Conservation (phyloP, 1,284 basidiomycete genomes). For the Wallemia mellicola region DNA sequence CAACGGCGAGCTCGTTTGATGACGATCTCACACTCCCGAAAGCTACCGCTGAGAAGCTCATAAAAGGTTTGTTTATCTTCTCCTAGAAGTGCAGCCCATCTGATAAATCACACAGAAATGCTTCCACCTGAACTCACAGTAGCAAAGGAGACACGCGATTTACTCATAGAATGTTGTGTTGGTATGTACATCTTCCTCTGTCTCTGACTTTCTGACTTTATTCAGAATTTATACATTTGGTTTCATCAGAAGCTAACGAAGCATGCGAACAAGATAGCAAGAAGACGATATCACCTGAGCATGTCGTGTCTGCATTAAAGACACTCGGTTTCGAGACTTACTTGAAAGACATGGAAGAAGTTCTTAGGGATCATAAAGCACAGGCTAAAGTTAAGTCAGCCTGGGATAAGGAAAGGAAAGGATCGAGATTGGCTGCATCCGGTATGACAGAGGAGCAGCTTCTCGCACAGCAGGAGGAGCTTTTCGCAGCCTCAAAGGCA, state of each 20-base stretch:
- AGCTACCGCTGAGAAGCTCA: constrained; percentile 92
- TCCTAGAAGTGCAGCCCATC: not conserved
- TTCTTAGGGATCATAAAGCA: constrained; percentile 80
- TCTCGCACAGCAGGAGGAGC: constrained; percentile 50
- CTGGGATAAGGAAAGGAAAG: constrained; percentile 58
- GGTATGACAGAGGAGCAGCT: constrained; percentile 79
- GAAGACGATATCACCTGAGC: constrained; percentile 96
- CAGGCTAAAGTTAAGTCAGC: constrained; percentile 34
- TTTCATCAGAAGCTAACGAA: constrained; percentile 91
- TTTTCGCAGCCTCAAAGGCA: constrained; percentile 59
- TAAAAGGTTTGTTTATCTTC: constrained; percentile 31
- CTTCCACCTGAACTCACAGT: constrained; percentile 68
- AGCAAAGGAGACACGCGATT: constrained; percentile 80
- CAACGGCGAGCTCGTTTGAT: constrained; percentile 29
- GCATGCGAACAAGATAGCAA: constrained; percentile 96
- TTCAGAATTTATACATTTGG: constrained; percentile 97
- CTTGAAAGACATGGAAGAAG: constrained; percentile 61
- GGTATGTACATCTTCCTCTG: constrained; percentile 26
- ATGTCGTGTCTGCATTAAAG: constrained; percentile 76
- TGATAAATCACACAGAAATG: constrained; percentile 27
- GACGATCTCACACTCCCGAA: constrained; percentile 87
- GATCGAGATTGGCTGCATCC: constrained; percentile 59
- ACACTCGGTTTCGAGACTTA: constrained; percentile 69
- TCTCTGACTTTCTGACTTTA: too few relatives aligned
- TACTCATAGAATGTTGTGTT: constrained; percentile 94